Percentiles rank a stretch among this genome's conserved stretches.
phyloP scores from a whole-genome alignment of 2,329 filamentous ascomycete genomes.

The Scedosporium aurantiacum region DNA sequence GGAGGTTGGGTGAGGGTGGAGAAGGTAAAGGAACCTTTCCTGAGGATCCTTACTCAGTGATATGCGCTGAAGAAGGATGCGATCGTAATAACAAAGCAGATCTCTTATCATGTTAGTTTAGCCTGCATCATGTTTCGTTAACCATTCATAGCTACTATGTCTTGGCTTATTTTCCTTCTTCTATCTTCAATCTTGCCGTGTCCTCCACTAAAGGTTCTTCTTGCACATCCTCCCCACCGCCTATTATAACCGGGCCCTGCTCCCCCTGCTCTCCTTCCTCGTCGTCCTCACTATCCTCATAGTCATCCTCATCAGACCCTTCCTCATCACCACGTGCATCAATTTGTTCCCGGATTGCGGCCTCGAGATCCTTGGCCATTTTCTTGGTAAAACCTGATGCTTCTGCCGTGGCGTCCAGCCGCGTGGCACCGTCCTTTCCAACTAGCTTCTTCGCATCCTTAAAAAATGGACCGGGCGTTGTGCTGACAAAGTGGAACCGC shows the following conservation, averaged over 20 bases:
- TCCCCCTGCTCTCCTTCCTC: slow-evolving; percentile 19
- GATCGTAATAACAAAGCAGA: background rate
- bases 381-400: slow-evolving; percentile 95
- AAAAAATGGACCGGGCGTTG: slow-evolving; percentile 76
- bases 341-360: slow-evolving; percentile 74
- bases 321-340: slow-evolving; percentile 28
- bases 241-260: slow-evolving; percentile 11
- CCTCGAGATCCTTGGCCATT: slow-evolving; percentile 88
- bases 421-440: slow-evolving; percentile 49
- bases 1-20: slow-evolving; percentile 61
- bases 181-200: background rate
- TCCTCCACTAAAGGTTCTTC: background rate
- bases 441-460: slow-evolving; percentile 69
- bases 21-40: slow-evolving; percentile 24
- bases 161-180: background rate
- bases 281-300: slow-evolving; percentile 17
- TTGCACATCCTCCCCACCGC: background rate
- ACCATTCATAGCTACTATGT: background rate
- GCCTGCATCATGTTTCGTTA: background rate
- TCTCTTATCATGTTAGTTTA: background rate
- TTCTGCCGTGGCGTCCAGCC: slow-evolving; percentile 79
- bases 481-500: slow-evolving; percentile 76
- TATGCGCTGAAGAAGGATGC: background rate
- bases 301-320: slow-evolving; percentile 15
- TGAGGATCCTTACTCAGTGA: slow-evolving; percentile 27